Evolutionary conservation across 2,329 filamentous ascomycete species (phyloP).

Genomic region (Talaromyces atroroseus): DNA sequence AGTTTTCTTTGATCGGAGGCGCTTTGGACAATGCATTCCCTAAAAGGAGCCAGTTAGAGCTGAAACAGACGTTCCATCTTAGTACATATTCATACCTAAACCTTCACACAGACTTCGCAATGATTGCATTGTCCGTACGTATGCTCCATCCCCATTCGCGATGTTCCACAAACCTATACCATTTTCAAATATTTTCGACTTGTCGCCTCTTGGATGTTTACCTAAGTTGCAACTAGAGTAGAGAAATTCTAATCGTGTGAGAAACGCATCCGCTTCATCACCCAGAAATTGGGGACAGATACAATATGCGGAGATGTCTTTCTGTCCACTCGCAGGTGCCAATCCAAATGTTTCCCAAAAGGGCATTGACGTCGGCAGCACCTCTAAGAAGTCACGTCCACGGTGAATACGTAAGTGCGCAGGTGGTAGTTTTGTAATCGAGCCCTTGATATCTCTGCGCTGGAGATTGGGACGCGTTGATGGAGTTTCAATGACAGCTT

Average conservation of each 20-base stretch:
- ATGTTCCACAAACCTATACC: conserved; percentile 35
- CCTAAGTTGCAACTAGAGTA: conserved; percentile 57
- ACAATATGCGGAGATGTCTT: conserved; percentile 54
- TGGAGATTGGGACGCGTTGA: conserved; percentile 19
- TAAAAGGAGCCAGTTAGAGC: conserved; percentile 18
- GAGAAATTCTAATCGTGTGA: conserved; percentile 48
- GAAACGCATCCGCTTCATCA: conserved; percentile 46
- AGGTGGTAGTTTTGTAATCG: conserved; percentile 41
- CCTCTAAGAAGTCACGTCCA: conserved; percentile 48
- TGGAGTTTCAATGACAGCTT: conserved; percentile 6
- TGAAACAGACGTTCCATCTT: background rate
- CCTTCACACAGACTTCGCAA: conserved; percentile 31
- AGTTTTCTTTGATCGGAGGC: conserved; percentile 33
- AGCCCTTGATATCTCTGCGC: conserved; percentile 26
- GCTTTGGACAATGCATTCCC: conserved; percentile 31
- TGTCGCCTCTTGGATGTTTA: conserved; percentile 41
- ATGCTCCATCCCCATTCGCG: conserved; percentile 23
- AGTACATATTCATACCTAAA: conserved; percentile 26
- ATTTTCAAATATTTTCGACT: conserved; percentile 34
- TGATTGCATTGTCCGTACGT: conserved; percentile 30
- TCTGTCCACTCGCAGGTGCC: conserved; percentile 50
- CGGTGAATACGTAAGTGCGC: conserved; percentile 53
- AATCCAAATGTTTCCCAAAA: conserved; percentile 60
- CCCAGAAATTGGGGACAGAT: conserved; percentile 48
- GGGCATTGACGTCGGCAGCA: conserved; percentile 50